Evolutionary conservation across 2,329 filamentous ascomycete genomes (phyloP), one percentile per base, ranked within the genome.

Genomic region (Calonectria crousiana): DNA sequence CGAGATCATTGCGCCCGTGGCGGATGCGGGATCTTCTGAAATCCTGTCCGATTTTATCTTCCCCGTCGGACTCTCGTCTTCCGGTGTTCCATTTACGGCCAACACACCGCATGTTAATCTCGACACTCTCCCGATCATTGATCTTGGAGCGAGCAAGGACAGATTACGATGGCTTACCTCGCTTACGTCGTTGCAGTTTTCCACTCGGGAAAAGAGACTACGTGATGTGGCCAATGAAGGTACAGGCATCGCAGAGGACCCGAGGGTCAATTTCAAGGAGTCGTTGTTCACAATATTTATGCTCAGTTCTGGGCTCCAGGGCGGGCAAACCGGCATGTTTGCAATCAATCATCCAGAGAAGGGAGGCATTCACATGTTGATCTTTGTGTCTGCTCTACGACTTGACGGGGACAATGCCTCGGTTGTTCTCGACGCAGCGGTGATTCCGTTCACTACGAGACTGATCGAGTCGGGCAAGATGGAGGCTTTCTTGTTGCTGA

Each of bases 231-330:
- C 77, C 5, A 72, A 80, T 16, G 69, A 71, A 20, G 73, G 73
- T 1, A 76, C 72, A 26, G 75, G 76, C n/a, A 76, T 84, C 20
- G 73, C 81, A 6, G 51, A 80, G 0, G 82, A 86, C 4, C 71
- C 81, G 4, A 84, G 87, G 0, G 78, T 87, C 66, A 86, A 88
- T 77, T 87, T 90, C 79, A 89, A 89, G 74, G 86, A 89, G 72
- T 86, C 87, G 0, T 68, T 90, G 14, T 87, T 87, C 72, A 85
- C 85, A 41, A 85, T 90, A 78, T 87, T 88, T 76, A 87, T 86
- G 85, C 73, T 87, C 30, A 78, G 84, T 4, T 84, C 87, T 0
- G 88, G 88, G 3, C 80, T 88, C 5, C 86, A 89, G 53, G 87
- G 86, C 8, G 84, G 83, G 0, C 84, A 87, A 71, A 87, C 86